These are phyloP conservation scores for Stentor coeruleus DNA, from an alignment of 73 alveolate genomes.

Conservation along the genomic window DNA sequence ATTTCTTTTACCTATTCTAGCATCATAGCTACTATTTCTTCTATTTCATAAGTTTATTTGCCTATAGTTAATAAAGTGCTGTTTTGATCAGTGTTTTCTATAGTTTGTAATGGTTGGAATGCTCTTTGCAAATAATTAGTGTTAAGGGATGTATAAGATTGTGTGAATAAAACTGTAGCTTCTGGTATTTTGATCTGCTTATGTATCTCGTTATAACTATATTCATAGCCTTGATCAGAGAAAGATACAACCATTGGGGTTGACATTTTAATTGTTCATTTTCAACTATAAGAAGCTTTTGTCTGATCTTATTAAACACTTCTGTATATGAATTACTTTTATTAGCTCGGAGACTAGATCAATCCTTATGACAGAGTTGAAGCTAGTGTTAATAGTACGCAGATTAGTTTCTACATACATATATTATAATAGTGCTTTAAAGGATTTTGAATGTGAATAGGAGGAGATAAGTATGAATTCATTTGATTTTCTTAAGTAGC, in stretches of 20 bases:
- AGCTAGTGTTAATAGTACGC: too few relatives aligned
- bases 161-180: conserved; percentile 45
- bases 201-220: conserved; percentile 55
- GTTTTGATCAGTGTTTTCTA: conserved; percentile 22
- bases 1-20: conserved; percentile 52
- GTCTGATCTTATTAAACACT: conserved; percentile 92
- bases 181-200: conserved; percentile 59
- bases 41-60: conserved; percentile 44
- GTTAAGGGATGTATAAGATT: conserved; percentile 39
- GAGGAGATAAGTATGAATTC: too few relatives aligned
- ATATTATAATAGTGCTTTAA: too few relatives aligned
- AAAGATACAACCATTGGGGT: conserved; percentile 74
- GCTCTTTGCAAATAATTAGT: conserved; percentile 9
- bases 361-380: conserved; percentile 81
- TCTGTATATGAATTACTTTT: conserved; percentile 70
- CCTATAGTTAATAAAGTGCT: conserved; percentile 39
- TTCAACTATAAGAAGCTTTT: conserved; percentile 85
- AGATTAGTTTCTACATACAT: too few relatives aligned
- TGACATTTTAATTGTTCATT: conserved; percentile 79
- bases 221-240: conserved; percentile 55
- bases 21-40: conserved; percentile 68
- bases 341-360: conserved; percentile 89
- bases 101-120: conserved; percentile 32
- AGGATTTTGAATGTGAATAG: too few relatives aligned
- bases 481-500: too few relatives aligned